phyloP scores from a whole-genome alignment of 768 basidiomycete genomes.

The Lactifluus pinguis region DNA sequence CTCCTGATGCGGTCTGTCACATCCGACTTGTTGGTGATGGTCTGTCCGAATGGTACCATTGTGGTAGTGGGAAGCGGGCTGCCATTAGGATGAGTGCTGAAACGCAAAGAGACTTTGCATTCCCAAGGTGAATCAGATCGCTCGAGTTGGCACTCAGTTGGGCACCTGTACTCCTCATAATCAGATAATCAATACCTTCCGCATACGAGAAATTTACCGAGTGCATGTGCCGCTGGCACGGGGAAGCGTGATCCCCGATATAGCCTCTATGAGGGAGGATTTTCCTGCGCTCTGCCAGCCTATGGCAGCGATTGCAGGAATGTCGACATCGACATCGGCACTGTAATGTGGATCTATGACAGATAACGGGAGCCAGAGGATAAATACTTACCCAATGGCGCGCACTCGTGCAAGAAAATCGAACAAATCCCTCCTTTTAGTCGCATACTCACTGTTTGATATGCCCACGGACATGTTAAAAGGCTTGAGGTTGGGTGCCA shows the following conservation, averaged over 20 bases:
- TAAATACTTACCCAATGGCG: constrained; percentile 44
- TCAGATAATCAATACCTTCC: not conserved
- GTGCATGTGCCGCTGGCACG: constrained; percentile 69
- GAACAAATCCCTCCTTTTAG: constrained; percentile 37
- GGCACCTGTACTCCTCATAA: constrained; percentile 25
- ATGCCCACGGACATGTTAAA: constrained; percentile 36
- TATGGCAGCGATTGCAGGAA: constrained; percentile 65
- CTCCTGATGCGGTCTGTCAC: constrained; percentile 62
- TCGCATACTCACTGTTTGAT: constrained; percentile 35
- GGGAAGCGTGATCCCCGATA: constrained; percentile 63
- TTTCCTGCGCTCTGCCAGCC: constrained; percentile 71
- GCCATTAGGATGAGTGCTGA: constrained; percentile 23
- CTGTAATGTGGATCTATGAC: constrained; percentile 27
- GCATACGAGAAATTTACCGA: constrained; percentile 32
- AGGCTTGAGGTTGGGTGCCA: not conserved
- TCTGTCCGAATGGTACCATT: constrained; percentile 22
- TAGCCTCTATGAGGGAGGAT: constrained; percentile 69
- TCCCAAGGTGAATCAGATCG: constrained; percentile 25
- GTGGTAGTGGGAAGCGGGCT: constrained; percentile 27
- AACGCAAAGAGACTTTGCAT: constrained; percentile 28
- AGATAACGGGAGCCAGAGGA: constrained; percentile 7
- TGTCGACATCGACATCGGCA: constrained; percentile 57
- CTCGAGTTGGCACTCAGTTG: constrained; percentile 30
- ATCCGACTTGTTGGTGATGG: constrained; percentile 40
- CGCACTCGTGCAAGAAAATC: constrained; percentile 52